Evolutionary conservation across 208 protist genomes (phyloP).

Genomic region (Ichthyophonus hoferi): DNA sequence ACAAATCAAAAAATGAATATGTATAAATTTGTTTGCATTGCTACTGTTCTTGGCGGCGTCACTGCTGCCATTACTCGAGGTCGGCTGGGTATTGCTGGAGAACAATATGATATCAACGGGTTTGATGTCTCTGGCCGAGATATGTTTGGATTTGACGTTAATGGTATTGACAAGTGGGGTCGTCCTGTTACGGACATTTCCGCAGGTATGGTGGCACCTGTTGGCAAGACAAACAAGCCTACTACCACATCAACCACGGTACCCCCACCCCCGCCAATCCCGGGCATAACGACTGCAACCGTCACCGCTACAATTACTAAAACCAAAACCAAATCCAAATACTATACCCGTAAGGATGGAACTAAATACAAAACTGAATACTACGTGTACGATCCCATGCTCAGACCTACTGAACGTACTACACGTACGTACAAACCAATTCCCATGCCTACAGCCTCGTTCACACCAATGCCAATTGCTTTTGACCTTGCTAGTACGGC

Average conservation of each 20-base stretch:
- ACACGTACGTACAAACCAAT: too few species aligned
- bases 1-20: too few species aligned
- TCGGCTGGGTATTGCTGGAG: neutral
- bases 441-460: neutral
- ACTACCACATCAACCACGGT: neutral
- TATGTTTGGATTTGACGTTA: neutral
- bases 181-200: neutral
- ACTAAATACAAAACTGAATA: too few species aligned
- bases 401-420: neutral
- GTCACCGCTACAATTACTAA: neutral
- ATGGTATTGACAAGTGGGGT: neutral
- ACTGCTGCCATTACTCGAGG: neutral
- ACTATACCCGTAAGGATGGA: too few species aligned
- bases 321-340: neutral
- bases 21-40: neutral
- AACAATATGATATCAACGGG: neutral
- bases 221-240: neutral
- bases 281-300: neutral
- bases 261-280: neutral
- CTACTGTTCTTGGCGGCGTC: neutral
- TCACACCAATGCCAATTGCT: neutral
- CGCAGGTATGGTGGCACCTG: neutral
- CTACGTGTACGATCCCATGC: too few species aligned
- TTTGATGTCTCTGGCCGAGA: neutral
- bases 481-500: neutral